Percentiles rank a stretch among this genome's conserved stretches.
These are phyloP conservation scores for Dioscorea cayenensis DNA, from an alignment of 116 monocot genomes.

Conservation along the genomic window DNA sequence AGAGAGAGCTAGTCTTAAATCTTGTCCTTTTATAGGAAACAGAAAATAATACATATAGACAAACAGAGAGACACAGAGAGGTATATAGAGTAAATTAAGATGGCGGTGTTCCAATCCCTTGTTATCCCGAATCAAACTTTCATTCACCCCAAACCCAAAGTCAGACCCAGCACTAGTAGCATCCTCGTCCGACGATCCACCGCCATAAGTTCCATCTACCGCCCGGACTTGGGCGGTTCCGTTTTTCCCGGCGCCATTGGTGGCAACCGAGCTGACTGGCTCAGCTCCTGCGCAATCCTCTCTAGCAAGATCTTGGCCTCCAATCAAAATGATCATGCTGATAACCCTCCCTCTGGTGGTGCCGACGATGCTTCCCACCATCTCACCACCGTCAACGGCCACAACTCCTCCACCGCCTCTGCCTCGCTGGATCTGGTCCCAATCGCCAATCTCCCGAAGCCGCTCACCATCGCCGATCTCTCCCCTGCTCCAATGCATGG, in stretches of 20 bases:
- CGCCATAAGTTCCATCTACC: constrained; percentile 9
- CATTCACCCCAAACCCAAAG: background rate
- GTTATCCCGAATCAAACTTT: background rate
- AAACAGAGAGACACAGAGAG: too few species aligned
- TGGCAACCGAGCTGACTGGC: constrained; percentile 42
- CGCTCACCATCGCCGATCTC: constrained; percentile 48
- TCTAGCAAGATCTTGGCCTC: constrained; percentile 27
- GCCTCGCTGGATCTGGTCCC: constrained; percentile 30
- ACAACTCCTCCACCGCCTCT: background rate
- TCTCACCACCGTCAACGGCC: constrained; percentile 20
- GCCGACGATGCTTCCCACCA: background rate
- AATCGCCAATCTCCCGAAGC: constrained; percentile 28
- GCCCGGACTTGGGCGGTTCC: constrained; percentile 3
- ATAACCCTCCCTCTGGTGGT: background rate
- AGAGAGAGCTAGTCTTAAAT: too few species aligned
- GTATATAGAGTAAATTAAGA: background rate
- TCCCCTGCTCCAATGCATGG: constrained; percentile 70
- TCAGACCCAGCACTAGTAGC: background rate
- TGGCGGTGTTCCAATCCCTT: background rate
- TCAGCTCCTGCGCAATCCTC: constrained; percentile 51
- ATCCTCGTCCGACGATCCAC: background rate
- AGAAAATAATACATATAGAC: too few species aligned
- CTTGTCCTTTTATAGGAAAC: too few species aligned
- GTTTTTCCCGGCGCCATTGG: constrained; percentile 25
- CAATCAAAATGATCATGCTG: constrained; percentile 1